Evolutionary conservation across 495 filamentous ascomycete genomes (phyloP).

Genomic region (Friedmanniomyces endolithicus): DNA sequence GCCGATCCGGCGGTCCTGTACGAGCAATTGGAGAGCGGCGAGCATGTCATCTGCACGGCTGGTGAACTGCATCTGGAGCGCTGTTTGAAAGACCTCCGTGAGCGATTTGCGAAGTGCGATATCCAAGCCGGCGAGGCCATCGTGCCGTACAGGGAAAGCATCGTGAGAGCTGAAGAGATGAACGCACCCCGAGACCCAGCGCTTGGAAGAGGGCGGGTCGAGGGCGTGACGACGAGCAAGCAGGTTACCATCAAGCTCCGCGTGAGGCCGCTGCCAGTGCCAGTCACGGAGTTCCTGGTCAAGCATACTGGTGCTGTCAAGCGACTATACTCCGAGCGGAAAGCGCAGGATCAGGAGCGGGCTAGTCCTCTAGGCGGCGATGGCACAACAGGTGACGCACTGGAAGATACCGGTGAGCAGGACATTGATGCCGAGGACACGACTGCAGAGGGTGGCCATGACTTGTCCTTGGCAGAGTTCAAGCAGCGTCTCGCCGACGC

Average conservation of each 20-base stretch:
- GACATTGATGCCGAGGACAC: constrained; percentile 41
- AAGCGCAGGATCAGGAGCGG: constrained; percentile 34
- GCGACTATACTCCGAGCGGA: constrained; percentile 57
- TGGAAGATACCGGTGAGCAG: constrained; percentile 34
- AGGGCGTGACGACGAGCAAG: constrained; percentile 66
- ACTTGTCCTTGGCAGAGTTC: constrained; percentile 62
- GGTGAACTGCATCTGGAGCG: constrained; percentile 91
- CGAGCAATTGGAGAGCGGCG: constrained; percentile 80
- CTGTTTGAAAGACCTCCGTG: constrained; percentile 84
- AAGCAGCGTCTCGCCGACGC: constrained; percentile 52
- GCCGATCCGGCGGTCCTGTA: constrained; percentile 95
- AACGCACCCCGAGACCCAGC: constrained; percentile 73
- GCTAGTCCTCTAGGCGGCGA: neutral
- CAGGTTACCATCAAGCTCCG: constrained; percentile 66
- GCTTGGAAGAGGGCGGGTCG: constrained; percentile 70
- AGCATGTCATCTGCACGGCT: constrained; percentile 89
- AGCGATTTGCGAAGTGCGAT: constrained; percentile 87
- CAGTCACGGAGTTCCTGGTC: constrained; percentile 72
- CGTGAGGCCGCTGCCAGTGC: constrained; percentile 64
- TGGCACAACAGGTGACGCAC: constrained; percentile 11
- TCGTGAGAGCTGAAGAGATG: constrained; percentile 80
- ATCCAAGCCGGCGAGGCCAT: constrained; percentile 90
- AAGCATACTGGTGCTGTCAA: constrained; percentile 72
- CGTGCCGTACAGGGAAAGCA: constrained; percentile 90
- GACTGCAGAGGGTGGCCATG: constrained; percentile 36